Evolutionary conservation across 495 filamentous ascomycete species (phyloP).

Genomic region (Penicilliopsis zonata): DNA sequence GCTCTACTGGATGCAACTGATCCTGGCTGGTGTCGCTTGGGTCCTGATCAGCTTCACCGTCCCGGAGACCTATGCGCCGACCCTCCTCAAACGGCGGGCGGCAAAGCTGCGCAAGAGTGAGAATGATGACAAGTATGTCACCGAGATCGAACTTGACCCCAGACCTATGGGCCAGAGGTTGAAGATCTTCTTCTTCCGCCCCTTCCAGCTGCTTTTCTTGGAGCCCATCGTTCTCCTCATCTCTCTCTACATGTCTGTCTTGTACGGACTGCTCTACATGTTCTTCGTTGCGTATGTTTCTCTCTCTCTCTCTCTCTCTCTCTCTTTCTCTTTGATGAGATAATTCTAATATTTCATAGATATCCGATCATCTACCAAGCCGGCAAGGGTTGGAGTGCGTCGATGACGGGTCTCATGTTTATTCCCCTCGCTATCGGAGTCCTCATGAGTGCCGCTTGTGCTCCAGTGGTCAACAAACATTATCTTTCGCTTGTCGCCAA

Average conservation of each 20-base stretch:
- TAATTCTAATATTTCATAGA: constrained; percentile 24
- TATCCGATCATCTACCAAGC: constrained; percentile 70
- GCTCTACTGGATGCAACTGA: constrained; percentile 78
- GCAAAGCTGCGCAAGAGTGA: constrained; percentile 54
- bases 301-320: neutral
- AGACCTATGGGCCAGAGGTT: constrained; percentile 52
- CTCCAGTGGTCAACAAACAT: constrained; percentile 64
- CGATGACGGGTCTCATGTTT: constrained; percentile 71
- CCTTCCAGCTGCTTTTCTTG: constrained; percentile 67
- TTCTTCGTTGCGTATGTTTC: constrained; percentile 55
- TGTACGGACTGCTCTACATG: constrained; percentile 73
- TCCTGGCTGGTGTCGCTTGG: constrained; percentile 53
- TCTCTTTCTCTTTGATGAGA: neutral
- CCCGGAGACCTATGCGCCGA: constrained; percentile 69
- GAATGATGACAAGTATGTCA: constrained; percentile 52
- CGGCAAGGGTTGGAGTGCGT: constrained; percentile 60
- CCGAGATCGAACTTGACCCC: constrained; percentile 60
- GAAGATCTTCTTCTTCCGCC: constrained; percentile 56
- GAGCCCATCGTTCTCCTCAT: constrained; percentile 74
- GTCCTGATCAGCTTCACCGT: constrained; percentile 66
- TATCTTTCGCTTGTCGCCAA: constrained; percentile 50
- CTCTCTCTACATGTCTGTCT: constrained; percentile 64
- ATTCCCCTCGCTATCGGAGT: constrained; percentile 63
- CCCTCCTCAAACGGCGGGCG: constrained; percentile 52
- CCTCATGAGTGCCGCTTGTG: constrained; percentile 47